A percentile compares a stretch with the other conserved stretches of the same genome.
These are phyloP conservation scores for Pythium sp. DNA, from an alignment of 352 stramenopile genomes.

Conservation along the genomic window DNA sequence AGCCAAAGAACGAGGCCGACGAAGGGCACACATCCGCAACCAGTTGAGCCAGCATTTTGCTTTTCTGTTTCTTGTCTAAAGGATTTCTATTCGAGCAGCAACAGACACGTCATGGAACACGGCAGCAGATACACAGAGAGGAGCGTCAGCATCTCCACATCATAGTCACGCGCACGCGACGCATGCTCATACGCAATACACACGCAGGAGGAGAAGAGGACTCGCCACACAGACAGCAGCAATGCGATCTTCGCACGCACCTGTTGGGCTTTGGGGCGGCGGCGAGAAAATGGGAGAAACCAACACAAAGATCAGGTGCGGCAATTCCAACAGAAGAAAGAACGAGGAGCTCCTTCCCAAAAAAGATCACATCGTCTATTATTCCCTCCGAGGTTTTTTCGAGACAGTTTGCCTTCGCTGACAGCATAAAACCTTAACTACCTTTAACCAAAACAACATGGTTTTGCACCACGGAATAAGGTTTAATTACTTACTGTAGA, in stretches of 20 bases:
- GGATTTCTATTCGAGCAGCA: neutral
- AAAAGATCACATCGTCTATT: conserved; percentile 4
- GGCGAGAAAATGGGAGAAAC: conserved; percentile 17
- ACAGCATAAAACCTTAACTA: neutral
- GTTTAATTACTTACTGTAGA: neutral
- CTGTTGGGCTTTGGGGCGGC: conserved; percentile 7
- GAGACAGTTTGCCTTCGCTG: neutral
- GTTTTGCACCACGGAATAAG: neutral
- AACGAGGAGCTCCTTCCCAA: neutral
- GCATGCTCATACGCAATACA: neutral
- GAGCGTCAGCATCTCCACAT: neutral
- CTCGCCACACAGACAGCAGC: neutral
- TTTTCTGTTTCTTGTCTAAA: conserved; percentile 1
- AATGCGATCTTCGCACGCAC: conserved; percentile 12
- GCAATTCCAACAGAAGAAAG: neutral
- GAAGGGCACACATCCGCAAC: conserved; percentile 96
- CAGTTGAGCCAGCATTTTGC: conserved; percentile 42
- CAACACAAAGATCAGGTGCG: conserved; percentile 13
- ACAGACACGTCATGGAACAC: neutral
- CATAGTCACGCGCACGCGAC: neutral
- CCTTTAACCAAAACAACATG: neutral
- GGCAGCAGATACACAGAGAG: neutral
- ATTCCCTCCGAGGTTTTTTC: conserved; percentile 2
- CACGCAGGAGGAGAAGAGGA: no score
- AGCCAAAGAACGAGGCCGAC: conserved; percentile 99